These are phyloP conservation scores for Coemansia sp. DNA, from an alignment of 192 early-diverging fungal genomes.

Conservation along the genomic window DNA sequence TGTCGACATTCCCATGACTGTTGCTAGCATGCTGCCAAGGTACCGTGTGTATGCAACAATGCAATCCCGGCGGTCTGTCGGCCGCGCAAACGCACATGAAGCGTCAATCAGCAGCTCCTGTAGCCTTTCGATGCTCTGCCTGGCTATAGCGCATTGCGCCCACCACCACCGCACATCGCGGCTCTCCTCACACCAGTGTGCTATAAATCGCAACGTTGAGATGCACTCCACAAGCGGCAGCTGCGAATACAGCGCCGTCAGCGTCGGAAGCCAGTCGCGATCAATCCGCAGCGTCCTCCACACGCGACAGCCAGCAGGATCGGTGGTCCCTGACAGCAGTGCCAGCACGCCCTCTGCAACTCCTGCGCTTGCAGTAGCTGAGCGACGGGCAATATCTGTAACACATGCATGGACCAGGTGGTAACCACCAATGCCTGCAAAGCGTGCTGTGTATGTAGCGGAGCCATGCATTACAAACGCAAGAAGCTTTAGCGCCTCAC, in stretches of 20 bases:
- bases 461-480: constrained; percentile 34
- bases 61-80: neutral
- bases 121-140: constrained; percentile 30
- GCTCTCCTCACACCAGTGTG: constrained; percentile 27
- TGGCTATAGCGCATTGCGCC: constrained; percentile 32
- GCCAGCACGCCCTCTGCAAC: constrained; percentile 23
- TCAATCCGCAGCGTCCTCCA: constrained; percentile 16
- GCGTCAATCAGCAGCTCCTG: constrained; percentile 19
- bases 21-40: constrained; percentile 16
- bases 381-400: neutral
- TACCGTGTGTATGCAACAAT: constrained; percentile 8
- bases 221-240: constrained; percentile 14
- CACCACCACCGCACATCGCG: constrained; percentile 22
- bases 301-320: constrained; percentile 1
- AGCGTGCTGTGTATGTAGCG: neutral
- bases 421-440: constrained; percentile 17
- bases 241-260: constrained; percentile 4
- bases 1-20: constrained; percentile 27
- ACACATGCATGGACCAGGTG: constrained; percentile 5
- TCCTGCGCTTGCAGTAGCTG: constrained; percentile 2
- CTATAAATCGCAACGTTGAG: constrained; percentile 17
- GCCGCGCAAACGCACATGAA: neutral
- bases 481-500: constrained; percentile 22
- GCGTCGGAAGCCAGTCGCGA: constrained; percentile 24
- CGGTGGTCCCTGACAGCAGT: constrained; percentile 22